Evolutionary conservation across 1,139 yeast genomes (phyloP), one percentile per base, ranked within the genome.

Genomic region (Diutina mesorugosa): DNA sequence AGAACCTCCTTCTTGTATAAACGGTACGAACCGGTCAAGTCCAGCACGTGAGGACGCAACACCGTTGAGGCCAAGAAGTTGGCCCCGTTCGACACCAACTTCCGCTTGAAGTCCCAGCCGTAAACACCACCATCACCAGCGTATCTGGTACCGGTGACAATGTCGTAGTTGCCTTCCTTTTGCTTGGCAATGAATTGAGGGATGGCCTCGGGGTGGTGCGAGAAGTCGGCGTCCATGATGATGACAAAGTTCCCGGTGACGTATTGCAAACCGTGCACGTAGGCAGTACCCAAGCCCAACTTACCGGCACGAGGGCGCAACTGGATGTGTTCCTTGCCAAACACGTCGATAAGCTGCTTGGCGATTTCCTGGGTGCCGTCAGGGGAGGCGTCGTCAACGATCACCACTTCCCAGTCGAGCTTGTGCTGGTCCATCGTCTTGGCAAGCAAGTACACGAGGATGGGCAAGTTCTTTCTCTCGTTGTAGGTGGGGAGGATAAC

Each of bases 201-300:
- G 67, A 87, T 86, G 51, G 91, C 87, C 62, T 83, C 85, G 21
- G 95, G 95, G 66, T 84, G 85, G 68, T 87, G 95, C 14, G 90
- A 84, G 71, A 87, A 87, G 68, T 87, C 95, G 16, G 95, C 95
- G 67, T 87, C 95, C 95, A 87, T 87, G 62, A 87, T 87, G 61
- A 87, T 81, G 56, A 87, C 90, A 68, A 77, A 87, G 70, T 87
- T 80, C 56, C 95, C 95, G 41, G 85, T 81, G 51, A 82, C 90
- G 62, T 66, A 84, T 66, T 87, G 80, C 63, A 87, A 78, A 1
- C 91, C 95, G 65, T 87, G 91, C 55, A 86, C 87, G 64, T 87
- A 87, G 16, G 95, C 95, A 48, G 95, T 87, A 51, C 90, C 93
- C 61, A 87, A 78, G 6, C 95, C 95, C 59, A 87, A 78, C 70